Evolutionary conservation across 768 basidiomycete genomes (phyloP).

Genomic region (Trametes elegans): DNA sequence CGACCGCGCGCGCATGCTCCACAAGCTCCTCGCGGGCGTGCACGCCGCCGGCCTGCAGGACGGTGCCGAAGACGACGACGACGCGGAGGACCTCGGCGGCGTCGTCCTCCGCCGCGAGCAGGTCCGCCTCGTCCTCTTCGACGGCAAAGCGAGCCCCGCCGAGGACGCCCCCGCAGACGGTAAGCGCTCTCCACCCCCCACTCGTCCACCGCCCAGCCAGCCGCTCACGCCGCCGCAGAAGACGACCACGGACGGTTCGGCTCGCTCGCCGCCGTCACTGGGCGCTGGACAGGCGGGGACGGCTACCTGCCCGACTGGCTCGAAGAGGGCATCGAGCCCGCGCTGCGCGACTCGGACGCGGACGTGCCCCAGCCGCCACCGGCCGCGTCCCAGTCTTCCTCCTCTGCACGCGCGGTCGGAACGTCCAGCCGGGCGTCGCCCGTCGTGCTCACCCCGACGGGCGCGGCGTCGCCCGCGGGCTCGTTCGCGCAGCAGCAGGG

Average conservation of each 20-base stretch:
- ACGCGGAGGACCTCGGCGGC: slow-evolving; percentile 51
- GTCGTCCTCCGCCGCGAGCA: slow-evolving; percentile 84
- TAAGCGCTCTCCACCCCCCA: neutral
- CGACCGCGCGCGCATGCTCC: slow-evolving; percentile 82
- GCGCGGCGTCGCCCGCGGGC: slow-evolving; percentile 43
- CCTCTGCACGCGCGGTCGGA: slow-evolving; percentile 30
- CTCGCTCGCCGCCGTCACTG: slow-evolving; percentile 61
- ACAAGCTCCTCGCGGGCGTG: slow-evolving; percentile 65
- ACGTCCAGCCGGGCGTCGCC: slow-evolving; percentile 39
- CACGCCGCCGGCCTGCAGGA: slow-evolving; percentile 23
- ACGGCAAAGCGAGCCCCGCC: slow-evolving; percentile 59
- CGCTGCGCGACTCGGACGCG: slow-evolving; percentile 67
- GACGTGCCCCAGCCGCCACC: slow-evolving; percentile 38
- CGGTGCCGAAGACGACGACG: slow-evolving; percentile 24
- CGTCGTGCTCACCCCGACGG: slow-evolving; percentile 56
- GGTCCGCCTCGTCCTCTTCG: slow-evolving; percentile 73
- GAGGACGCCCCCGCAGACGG: slow-evolving; percentile 27
- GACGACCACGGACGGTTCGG: slow-evolving; percentile 53
- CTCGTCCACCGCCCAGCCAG: neutral
- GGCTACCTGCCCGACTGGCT: slow-evolving; percentile 79
- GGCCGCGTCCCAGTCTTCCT: slow-evolving; percentile 34
- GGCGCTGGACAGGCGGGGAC: slow-evolving; percentile 51
- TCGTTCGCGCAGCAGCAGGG: slow-evolving; percentile 33
- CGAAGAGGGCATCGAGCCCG: slow-evolving; percentile 78
- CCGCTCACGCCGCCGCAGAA: slow-evolving; percentile 25